These are phyloP conservation scores for Neobulgaria alba DNA, from an alignment of 2,329 filamentous ascomycete genomes.

Conservation along the genomic window DNA sequence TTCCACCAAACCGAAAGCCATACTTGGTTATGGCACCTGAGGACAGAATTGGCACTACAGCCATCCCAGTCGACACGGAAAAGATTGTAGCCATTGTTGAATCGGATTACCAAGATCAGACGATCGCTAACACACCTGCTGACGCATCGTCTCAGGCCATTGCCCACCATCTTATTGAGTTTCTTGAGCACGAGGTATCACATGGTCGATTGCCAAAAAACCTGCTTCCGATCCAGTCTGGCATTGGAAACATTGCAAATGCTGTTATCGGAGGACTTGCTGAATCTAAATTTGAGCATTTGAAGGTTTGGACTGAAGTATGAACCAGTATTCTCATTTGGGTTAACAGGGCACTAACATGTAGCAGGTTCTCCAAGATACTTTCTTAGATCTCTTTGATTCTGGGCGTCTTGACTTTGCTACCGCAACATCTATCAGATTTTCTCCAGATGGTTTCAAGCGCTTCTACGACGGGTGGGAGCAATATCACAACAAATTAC, in stretches of 20 bases:
- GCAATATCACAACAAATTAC: conserved; percentile 68
- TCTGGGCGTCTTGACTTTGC: conserved; percentile 81
- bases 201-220: conserved; percentile 69
- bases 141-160: conserved; percentile 67
- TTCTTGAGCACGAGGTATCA: conserved; percentile 75
- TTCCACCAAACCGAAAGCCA: conserved; percentile 73
- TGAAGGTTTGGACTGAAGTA: conserved; percentile 81
- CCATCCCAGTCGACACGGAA: conserved; percentile 77
- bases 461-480: conserved; percentile 87
- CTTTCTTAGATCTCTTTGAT: conserved; percentile 88
- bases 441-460: conserved; percentile 84
- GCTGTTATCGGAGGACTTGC: conserved; percentile 79
- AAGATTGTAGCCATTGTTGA: conserved; percentile 80
- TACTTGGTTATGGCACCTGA: conserved; percentile 80
- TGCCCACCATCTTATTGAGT: conserved; percentile 72
- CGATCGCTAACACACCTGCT: conserved; percentile 65
- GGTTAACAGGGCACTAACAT: no score
- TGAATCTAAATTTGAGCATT: conserved; percentile 74
- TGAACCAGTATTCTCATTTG: no score
- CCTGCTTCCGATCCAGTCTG: conserved; percentile 74
- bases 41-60: conserved; percentile 74
- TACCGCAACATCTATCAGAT: conserved; percentile 81
- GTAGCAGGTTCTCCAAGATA: conserved; percentile 73
- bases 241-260: conserved; percentile 90
- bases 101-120: conserved; percentile 72